Conservation (phyloP, 495 filamentous ascomycete species). For the Penicillium salamii region DNA sequence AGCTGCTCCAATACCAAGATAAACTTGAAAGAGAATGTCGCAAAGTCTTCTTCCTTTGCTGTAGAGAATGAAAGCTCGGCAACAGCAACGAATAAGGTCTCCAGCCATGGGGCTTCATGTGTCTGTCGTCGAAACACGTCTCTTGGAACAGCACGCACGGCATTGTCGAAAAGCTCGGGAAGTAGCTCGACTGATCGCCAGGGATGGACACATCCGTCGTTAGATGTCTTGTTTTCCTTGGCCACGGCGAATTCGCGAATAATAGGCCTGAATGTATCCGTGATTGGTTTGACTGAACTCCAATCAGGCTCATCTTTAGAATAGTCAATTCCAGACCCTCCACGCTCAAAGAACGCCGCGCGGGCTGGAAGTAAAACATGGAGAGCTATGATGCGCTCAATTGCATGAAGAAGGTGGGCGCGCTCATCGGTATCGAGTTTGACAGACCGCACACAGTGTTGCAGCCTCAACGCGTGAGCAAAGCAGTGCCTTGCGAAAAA, state of each 20-base stretch:
- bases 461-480: slow-evolving; percentile 36
- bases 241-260: slow-evolving; percentile 25
- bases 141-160: slow-evolving; percentile 50
- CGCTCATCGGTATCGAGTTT: slow-evolving; percentile 40
- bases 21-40: slow-evolving; percentile 31
- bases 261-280: slow-evolving; percentile 40
- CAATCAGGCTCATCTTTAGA: slow-evolving; percentile 43
- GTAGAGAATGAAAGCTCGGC: slow-evolving; percentile 42
- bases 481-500: slow-evolving; percentile 41
- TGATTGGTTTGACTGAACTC: slow-evolving; percentile 43
- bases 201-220: slow-evolving; percentile 15
- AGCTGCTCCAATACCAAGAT: slow-evolving; percentile 38
- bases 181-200: slow-evolving; percentile 32
- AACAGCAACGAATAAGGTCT: slow-evolving; percentile 59
- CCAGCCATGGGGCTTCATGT: slow-evolving; percentile 63
- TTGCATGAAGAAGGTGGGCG: slow-evolving; percentile 32
- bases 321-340: slow-evolving; percentile 45
- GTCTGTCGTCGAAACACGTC: slow-evolving; percentile 53
- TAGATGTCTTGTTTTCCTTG: slow-evolving; percentile 4
- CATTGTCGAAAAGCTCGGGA: slow-evolving; percentile 40
- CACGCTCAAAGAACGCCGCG: slow-evolving; percentile 47
- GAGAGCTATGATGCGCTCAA: slow-evolving; percentile 64
- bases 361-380: slow-evolving; percentile 71
- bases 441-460: slow-evolving; percentile 30
- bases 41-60: slow-evolving; percentile 33